These are phyloP conservation scores for Pseudogymnoascus sp. DNA, from an alignment of 2,329 filamentous ascomycete genomes.

Conservation along the genomic window DNA sequence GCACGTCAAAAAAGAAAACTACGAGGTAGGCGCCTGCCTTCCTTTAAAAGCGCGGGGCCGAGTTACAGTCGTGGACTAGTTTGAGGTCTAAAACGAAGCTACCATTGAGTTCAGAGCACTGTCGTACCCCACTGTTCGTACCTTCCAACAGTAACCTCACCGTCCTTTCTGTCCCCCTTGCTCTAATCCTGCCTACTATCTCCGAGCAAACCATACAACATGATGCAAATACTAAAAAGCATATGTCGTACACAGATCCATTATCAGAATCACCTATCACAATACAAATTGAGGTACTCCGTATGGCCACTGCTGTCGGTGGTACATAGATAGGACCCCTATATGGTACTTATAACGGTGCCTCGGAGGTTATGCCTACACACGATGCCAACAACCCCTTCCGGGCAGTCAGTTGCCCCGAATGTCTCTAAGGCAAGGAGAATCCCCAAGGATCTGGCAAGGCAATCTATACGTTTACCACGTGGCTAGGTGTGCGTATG, in stretches of 20 bases:
- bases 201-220: neutral
- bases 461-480: neutral
- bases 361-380: neutral
- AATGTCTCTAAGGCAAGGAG: neutral
- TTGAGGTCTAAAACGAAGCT: constrained; percentile 1
- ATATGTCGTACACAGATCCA: neutral
- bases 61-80: neutral
- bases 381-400: neutral
- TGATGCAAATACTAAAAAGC: neutral
- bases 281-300: neutral
- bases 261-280: neutral
- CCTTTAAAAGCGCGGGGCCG: neutral
- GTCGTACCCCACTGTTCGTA: neutral
- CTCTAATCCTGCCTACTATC: neutral
- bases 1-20: neutral
- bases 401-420: neutral
- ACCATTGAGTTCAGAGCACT: neutral
- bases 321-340: neutral
- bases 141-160: neutral
- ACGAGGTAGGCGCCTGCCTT: neutral
- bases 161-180: neutral
- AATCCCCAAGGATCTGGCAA: neutral
- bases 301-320: too few species aligned
- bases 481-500: neutral
- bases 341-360: neutral